phyloP scores from a whole-genome alignment of 805 yeast species.

The Lipomyces starkeyi region DNA sequence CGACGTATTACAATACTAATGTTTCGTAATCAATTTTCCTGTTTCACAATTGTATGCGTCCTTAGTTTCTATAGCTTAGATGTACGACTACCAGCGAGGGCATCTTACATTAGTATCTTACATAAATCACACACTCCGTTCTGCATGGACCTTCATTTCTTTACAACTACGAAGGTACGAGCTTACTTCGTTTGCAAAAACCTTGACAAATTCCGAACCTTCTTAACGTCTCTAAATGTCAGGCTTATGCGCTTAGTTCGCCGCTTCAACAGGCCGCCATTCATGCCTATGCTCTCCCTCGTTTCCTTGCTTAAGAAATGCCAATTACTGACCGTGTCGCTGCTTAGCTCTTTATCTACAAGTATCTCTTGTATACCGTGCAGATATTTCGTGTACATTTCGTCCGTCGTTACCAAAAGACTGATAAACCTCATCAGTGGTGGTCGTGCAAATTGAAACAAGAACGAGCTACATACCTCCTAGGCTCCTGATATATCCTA shows the following conservation, averaged over 20 bases:
- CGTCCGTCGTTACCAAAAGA: slow-evolving; percentile 28
- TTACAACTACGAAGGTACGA: background rate
- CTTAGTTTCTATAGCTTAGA: no score
- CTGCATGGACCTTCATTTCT: no score
- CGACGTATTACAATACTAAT: no score
- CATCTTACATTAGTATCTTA: no score
- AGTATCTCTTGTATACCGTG: slow-evolving; percentile 33
- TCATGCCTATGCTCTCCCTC: background rate
- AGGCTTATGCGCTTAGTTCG: slow-evolving; percentile 24
- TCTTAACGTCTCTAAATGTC: slow-evolving; percentile 35
- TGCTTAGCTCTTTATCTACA: slow-evolving; percentile 18
- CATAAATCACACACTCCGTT: no score
- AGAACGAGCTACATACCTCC: slow-evolving; percentile 18
- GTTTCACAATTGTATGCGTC: no score
- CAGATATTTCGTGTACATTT: slow-evolving; percentile 25
- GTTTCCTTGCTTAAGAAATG: slow-evolving; percentile 17
- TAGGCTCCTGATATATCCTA: slow-evolving; percentile 35
- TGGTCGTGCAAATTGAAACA: background rate
- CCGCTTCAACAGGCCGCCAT: slow-evolving; percentile 15
- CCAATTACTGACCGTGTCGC: slow-evolving; percentile 30
- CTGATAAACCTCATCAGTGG: slow-evolving; percentile 6
- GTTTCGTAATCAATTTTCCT: no score
- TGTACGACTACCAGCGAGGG: no score
- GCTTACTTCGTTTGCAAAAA: slow-evolving; percentile 8
- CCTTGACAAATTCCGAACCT: slow-evolving; percentile 23